These are phyloP conservation scores for Rosellinia necatrix DNA, from an alignment of 2,329 filamentous ascomycete genomes.

Conservation along the genomic window DNA sequence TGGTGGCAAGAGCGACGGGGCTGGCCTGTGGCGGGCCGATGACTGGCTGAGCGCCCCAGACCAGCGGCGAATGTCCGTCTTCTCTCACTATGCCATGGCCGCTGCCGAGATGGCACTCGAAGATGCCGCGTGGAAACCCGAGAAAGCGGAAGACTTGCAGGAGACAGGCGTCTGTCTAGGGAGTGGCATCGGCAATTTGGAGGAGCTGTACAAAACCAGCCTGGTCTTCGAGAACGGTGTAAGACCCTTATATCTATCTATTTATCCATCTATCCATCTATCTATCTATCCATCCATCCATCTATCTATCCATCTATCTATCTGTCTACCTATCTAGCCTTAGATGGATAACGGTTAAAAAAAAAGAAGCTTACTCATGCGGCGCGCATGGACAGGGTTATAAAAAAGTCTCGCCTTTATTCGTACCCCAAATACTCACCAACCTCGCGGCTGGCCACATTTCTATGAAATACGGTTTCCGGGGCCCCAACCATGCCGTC, in stretches of 20 bases:
- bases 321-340: too few species aligned
- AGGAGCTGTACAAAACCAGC: constrained; percentile 86
- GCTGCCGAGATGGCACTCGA: constrained; percentile 83
- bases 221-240: constrained; percentile 75
- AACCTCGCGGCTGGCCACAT: constrained; percentile 95
- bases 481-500: constrained; percentile 88
- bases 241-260: too few species aligned
- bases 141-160: constrained; percentile 65
- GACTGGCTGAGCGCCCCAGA: constrained; percentile 61
- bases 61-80: constrained; percentile 82
- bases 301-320: too few species aligned
- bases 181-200: constrained; percentile 92
- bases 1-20: constrained; percentile 15
- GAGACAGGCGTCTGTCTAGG: constrained; percentile 89
- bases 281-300: too few species aligned
- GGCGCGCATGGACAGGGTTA: constrained; percentile 67
- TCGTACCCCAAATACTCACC: constrained; percentile 90
- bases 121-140: constrained; percentile 78
- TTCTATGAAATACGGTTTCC: constrained; percentile 87
- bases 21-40: constrained; percentile 52
- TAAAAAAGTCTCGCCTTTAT: constrained; percentile 88
- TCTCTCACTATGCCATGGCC: constrained; percentile 89
- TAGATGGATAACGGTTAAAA: neutral
- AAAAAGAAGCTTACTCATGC: constrained; percentile 4
- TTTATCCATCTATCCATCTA: too few species aligned